phyloP scores from a whole-genome alignment of 2,329 filamentous ascomycete genomes.

The Escovopsis sp. region DNA sequence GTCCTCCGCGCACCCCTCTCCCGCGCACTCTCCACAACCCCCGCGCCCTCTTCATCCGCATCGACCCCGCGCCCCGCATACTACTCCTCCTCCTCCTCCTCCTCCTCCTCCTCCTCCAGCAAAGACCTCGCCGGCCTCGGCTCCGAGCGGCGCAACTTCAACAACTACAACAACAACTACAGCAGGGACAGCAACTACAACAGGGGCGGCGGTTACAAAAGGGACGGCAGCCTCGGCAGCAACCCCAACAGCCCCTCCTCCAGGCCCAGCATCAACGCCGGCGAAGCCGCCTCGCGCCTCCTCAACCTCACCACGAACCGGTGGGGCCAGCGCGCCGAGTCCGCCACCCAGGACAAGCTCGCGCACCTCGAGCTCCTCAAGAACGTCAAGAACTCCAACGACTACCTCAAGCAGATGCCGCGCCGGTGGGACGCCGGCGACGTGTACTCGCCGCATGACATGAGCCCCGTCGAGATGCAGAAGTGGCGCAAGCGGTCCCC shows the following conservation, averaged over 20 bases:
- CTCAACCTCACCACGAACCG: conserved; percentile 14
- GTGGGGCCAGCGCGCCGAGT: conserved; percentile 10
- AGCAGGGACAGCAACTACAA: neutral
- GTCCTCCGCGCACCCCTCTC: conserved; percentile 9
- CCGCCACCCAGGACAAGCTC: conserved; percentile 14
- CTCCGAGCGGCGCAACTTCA: neutral
- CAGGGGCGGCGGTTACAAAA: too few species aligned
- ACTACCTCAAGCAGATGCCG: conserved; percentile 48
- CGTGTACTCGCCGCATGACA: conserved; percentile 79
- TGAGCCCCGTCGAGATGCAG: conserved; percentile 60
- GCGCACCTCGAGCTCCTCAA: conserved; percentile 23
- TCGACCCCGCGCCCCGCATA: conserved; percentile 3
- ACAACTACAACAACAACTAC: neutral
- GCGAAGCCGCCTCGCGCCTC: conserved; percentile 16
- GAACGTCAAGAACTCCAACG: conserved; percentile 28
- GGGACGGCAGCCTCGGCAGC: neutral
- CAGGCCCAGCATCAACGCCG: conserved; percentile 6
- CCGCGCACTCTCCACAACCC: conserved; percentile 3
- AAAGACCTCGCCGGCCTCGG: neutral
- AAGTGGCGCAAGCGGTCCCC: conserved; percentile 58
- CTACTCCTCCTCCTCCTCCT: conserved; percentile 8
- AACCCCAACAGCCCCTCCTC: neutral
- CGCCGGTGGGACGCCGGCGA: conserved; percentile 67
- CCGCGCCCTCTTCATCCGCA: conserved; percentile 16
- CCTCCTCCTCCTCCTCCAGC: conserved; percentile 12